A percentile compares a stretch with the other conserved stretches of the same genome.
These are phyloP conservation scores for Colletotrichum spinosum DNA, from an alignment of 2,329 filamentous ascomycete species.

Conservation along the genomic window DNA sequence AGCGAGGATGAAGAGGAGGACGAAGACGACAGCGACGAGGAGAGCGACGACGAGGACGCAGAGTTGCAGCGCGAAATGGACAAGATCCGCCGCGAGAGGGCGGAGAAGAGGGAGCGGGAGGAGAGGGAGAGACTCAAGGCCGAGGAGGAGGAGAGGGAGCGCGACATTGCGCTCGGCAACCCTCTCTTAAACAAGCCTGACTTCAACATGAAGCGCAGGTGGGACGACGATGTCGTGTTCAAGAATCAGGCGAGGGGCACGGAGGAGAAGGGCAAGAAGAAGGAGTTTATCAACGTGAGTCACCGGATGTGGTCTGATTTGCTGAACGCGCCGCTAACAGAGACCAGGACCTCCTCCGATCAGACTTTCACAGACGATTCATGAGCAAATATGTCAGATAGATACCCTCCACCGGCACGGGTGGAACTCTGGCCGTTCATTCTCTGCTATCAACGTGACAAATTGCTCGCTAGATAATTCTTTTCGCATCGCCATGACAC, in stretches of 20 bases:
- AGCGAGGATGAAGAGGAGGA: constrained; percentile 71
- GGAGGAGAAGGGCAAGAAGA: constrained; percentile 87
- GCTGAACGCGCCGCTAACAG: constrained; percentile 41
- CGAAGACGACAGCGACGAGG: constrained; percentile 67
- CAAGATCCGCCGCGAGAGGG: constrained; percentile 89
- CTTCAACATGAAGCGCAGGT: constrained; percentile 90
- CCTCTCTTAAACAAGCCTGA: constrained; percentile 89
- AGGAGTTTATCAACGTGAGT: constrained; percentile 95
- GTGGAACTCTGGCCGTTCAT: constrained; percentile 11
- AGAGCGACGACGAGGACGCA: constrained; percentile 85
- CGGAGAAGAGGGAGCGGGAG: constrained; percentile 78
- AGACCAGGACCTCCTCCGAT: constrained; percentile 82
- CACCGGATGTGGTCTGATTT: not conserved
- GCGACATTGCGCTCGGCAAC: constrained; percentile 92
- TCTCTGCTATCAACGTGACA: not conserved
- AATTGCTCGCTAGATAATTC: constrained; percentile 29
- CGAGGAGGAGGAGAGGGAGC: constrained; percentile 86
- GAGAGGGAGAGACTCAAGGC: constrained; percentile 69
- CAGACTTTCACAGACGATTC: constrained; percentile 97
- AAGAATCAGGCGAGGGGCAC: constrained; percentile 98
- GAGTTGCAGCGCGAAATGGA: constrained; percentile 93
- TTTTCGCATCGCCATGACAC: constrained; percentile 38
- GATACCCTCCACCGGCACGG: constrained; percentile 30
- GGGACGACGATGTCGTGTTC: constrained; percentile 99
- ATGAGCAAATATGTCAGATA: constrained; percentile 80